Conservation (phyloP, 345 rosid genomes). For the Pelargonium nanum region DNA sequence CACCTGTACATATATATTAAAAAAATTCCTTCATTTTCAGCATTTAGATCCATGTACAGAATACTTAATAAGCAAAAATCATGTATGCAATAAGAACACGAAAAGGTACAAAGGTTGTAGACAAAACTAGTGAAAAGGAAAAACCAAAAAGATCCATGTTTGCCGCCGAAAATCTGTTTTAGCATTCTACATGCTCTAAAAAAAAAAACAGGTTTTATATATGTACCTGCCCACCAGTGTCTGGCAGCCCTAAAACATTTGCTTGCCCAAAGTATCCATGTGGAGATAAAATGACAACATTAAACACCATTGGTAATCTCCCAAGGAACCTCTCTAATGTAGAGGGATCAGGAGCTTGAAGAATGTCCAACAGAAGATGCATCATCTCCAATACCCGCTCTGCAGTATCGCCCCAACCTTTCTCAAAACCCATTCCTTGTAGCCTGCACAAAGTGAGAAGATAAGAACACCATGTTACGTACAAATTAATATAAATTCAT, state of each 20-base stretch:
- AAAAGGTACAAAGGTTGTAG: neutral
- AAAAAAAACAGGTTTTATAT: neutral
- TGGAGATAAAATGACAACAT: slow-evolving; percentile 88
- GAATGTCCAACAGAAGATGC: slow-evolving; percentile 81
- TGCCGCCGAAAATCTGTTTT: neutral
- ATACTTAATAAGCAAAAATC: neutral
- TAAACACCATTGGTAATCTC: slow-evolving; percentile 84
- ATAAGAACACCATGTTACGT: neutral
- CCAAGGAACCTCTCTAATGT: slow-evolving; percentile 90
- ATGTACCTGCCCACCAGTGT: slow-evolving; percentile 94
- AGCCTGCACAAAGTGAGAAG: slow-evolving; percentile 22
- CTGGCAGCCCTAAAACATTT: slow-evolving; percentile 97
- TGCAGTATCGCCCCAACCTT: slow-evolving; percentile 99
- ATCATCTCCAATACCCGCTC: slow-evolving; percentile 59
- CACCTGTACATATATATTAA: slow-evolving; percentile 34
- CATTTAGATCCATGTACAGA: too few species aligned
- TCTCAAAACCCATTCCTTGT: slow-evolving; percentile 97
- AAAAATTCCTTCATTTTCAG: slow-evolving; percentile 4
- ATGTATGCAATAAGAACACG: neutral
- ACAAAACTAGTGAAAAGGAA: neutral
- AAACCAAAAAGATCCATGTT: neutral
- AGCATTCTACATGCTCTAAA: neutral
- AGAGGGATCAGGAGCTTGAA: slow-evolving; percentile 96
- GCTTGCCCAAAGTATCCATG: slow-evolving; percentile 99
- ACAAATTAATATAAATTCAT: neutral